A percentile compares a stretch with the other conserved stretches of the same genome.
Conservation (phyloP, 2,329 filamentous ascomycete species). For the Pseudogymnoascus sp. region DNA sequence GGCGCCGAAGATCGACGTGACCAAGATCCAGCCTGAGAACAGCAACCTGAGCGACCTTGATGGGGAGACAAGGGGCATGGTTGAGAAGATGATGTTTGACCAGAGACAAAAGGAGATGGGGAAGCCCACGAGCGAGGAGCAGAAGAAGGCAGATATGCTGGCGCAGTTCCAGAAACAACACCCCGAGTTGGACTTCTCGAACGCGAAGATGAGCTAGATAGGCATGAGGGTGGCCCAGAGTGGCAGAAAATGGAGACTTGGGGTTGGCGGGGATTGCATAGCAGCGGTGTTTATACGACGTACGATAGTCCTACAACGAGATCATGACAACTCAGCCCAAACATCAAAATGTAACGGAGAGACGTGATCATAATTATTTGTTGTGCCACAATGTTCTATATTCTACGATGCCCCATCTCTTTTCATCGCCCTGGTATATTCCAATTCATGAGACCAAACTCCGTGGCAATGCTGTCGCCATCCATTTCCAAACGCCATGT, state of each 20-base stretch:
- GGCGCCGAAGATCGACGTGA: conserved; percentile 88
- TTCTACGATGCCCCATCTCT: not conserved
- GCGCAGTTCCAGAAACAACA: conserved; percentile 84
- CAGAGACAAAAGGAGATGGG: conserved; percentile 94
- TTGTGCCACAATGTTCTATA: not conserved
- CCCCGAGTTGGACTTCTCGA: conserved; percentile 65
- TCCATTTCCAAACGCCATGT: conserved; percentile 2
- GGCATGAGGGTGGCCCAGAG: not conserved
- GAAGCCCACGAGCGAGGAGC: conserved; percentile 82
- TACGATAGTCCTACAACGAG: conserved; percentile 3
- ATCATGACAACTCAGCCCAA: not conserved
- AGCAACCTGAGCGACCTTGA: conserved; percentile 88
- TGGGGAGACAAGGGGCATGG: conserved; percentile 91
- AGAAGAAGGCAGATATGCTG: conserved; percentile 88
- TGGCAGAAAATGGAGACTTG: not conserved
- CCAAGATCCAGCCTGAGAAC: conserved; percentile 89
- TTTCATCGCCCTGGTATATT: not conserved
- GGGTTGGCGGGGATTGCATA: not conserved
- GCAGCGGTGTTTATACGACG: conserved; percentile 4
- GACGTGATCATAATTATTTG: not conserved
- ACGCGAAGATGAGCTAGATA: conserved; percentile 55
- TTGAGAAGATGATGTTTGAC: conserved; percentile 99
- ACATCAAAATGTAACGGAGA: not conserved
- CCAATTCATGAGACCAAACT: conserved; percentile 5
- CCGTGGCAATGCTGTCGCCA: conserved; percentile 1